A percentile compares a stretch with the other conserved stretches of the same genome.
phyloP scores from a whole-genome alignment of 2,329 filamentous ascomycete species.

The Calonectria henricotiae region DNA sequence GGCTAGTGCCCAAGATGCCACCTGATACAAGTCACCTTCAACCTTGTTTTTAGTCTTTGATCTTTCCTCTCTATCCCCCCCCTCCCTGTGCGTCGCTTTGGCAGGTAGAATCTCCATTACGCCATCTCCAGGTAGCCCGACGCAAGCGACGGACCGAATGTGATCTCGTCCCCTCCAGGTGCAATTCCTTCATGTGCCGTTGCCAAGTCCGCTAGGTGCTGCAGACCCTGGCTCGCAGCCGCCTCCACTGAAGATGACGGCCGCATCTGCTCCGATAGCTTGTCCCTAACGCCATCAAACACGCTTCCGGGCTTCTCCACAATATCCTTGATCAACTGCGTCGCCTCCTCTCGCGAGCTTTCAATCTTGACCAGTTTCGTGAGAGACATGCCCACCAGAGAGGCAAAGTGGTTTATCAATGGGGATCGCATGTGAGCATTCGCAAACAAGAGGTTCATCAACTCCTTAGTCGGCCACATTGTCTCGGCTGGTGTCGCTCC shows the following conservation, averaged over 20 bases:
- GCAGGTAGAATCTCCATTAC: slow-evolving; percentile 31
- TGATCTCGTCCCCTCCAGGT: slow-evolving; percentile 53
- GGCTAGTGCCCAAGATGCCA: background rate
- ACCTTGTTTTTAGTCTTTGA: background rate
- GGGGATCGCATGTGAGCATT: slow-evolving; percentile 73
- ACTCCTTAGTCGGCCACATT: slow-evolving; percentile 73
- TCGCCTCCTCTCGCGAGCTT: slow-evolving; percentile 72
- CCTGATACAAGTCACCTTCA: background rate
- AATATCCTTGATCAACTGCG: slow-evolving; percentile 70
- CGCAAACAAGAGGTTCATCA: slow-evolving; percentile 72
- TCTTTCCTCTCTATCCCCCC: background rate
- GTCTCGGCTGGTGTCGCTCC: slow-evolving; percentile 71
- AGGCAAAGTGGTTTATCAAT: slow-evolving; percentile 78
- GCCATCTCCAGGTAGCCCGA: slow-evolving; percentile 58
- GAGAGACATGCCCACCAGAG: slow-evolving; percentile 74
- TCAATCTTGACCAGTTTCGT: slow-evolving; percentile 72
- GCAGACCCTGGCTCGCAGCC: slow-evolving; percentile 70
- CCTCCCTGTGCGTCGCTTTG: background rate
- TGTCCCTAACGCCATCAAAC: slow-evolving; percentile 73
- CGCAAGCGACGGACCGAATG: slow-evolving; percentile 56
- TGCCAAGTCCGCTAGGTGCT: slow-evolving; percentile 74
- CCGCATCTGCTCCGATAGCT: slow-evolving; percentile 57
- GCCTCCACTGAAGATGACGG: slow-evolving; percentile 59
- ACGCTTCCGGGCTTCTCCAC: slow-evolving; percentile 68
- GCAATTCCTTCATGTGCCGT: slow-evolving; percentile 61